Evolutionary conservation across 192 early-diverging fungal genomes (phyloP).

Genomic region (Rhizoclosmatium sp.): DNA sequence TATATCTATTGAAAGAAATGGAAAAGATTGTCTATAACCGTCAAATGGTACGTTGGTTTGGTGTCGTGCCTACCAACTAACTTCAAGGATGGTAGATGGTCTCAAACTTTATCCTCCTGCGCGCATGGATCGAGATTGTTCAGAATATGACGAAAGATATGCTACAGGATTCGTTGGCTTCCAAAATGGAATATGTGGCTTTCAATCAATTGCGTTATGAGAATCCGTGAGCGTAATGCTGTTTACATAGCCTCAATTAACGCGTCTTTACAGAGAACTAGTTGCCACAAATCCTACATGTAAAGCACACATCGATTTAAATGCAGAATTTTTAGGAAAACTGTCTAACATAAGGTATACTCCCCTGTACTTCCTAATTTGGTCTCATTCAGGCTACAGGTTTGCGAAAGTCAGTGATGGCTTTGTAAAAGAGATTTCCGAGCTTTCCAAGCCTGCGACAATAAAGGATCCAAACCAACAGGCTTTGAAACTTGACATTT

Average conservation of each 20-base stretch:
- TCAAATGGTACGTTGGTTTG: constrained; percentile 57
- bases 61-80: neutral
- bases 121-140: constrained; percentile 87
- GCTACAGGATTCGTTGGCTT: constrained; percentile 82
- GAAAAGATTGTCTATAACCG: constrained; percentile 67
- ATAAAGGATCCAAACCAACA: constrained; percentile 30
- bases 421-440: constrained; percentile 84
- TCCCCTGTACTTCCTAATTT: neutral
- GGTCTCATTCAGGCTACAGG: constrained; percentile 17
- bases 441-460: constrained; percentile 42
- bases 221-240: constrained; percentile 75
- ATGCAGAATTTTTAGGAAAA: constrained; percentile 91
- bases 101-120: constrained; percentile 80
- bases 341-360: constrained; percentile 79
- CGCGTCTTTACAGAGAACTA: constrained; percentile 37
- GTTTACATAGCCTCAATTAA: constrained; percentile 4
- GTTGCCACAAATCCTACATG: constrained; percentile 71
- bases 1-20: constrained; percentile 53
- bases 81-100: constrained; percentile 39
- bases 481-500: constrained; percentile 83
- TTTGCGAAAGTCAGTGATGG: constrained; percentile 94
- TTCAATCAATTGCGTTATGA: constrained; percentile 88
- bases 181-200: constrained; percentile 90
- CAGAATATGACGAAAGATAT: constrained; percentile 73
- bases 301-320: constrained; percentile 88